Evolutionary conservation across 768 basidiomycete genomes (phyloP).

Genomic region (Steccherinum ochraceum): DNA sequence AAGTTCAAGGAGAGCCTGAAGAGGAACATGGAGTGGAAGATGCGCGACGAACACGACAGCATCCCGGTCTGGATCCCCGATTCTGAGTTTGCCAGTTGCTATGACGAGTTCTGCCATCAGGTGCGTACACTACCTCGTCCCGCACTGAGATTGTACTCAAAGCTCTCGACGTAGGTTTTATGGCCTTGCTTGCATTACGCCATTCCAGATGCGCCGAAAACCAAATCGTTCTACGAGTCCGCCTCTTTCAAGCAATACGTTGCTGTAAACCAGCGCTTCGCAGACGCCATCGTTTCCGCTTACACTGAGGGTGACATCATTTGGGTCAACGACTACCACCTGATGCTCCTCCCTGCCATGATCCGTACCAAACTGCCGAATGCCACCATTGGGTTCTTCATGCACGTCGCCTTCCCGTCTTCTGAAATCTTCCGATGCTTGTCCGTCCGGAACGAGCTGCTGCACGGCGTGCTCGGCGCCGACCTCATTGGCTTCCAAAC

Average conservation of each 20-base stretch:
- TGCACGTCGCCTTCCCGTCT: slow-evolving; percentile 94
- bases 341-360: slow-evolving; percentile 86
- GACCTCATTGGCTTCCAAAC: slow-evolving; percentile 94
- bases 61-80: slow-evolving; percentile 78
- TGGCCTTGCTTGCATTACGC: slow-evolving; percentile 89
- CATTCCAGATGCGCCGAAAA: slow-evolving; percentile 83
- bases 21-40: slow-evolving; percentile 46
- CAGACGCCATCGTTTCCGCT: slow-evolving; percentile 70
- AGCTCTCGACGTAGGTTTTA: slow-evolving; percentile 51
- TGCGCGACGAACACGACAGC: slow-evolving; percentile 33
- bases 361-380: slow-evolving; percentile 63
- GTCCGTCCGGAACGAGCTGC: slow-evolving; percentile 66
- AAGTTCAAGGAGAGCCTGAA: slow-evolving; percentile 49
- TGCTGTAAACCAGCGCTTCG: slow-evolving; percentile 87
- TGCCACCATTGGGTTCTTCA: slow-evolving; percentile 85
- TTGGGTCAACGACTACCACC: slow-evolving; percentile 95
- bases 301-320: slow-evolving; percentile 90
- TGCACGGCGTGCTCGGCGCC: slow-evolving; percentile 87
- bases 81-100: slow-evolving; percentile 69
- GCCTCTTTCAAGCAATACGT: slow-evolving; percentile 81
- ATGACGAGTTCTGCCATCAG: slow-evolving; percentile 87
- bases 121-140: too few species aligned
- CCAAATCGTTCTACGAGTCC: slow-evolving; percentile 71
- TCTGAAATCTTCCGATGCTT: slow-evolving; percentile 95
- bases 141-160: too few species aligned